Base-by-base conservation (phyloP, 768 basidiomycete species). In the Amanita muscaria region DNA sequence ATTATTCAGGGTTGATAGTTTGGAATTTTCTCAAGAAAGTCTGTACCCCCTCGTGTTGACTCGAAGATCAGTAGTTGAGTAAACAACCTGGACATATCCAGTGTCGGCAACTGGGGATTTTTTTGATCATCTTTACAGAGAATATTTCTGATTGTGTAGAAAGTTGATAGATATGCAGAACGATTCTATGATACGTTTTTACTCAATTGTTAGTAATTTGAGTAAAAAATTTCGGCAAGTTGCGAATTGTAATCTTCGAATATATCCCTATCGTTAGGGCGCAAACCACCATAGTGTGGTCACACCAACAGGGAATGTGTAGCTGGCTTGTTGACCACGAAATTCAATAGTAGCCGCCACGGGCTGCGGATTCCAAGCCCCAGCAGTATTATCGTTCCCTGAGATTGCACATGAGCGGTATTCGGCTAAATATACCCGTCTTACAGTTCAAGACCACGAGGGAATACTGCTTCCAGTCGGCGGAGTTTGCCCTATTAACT, bases 231-330 rank as follows among this genome's bases (percentile, higher is more conserved):
- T 29, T 6, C 12, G 27, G 27, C 27, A 29, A 29, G 7, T 29
- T 6, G 7, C 12, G 27, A 6, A 12, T 6, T 29, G 27, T 12
- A 29, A 29, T 29, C 27, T 29, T 12, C 27, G 27, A 6, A 29
- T 12, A 12, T 29, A 29, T 12, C n/a, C 8, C 1, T 21, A 1
- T 15, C 33, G 12, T 36, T 15, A 38, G 23, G 39, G 39, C 27
- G 46, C 71, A 48, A 64, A 73, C 72, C 71, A 74, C 72, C 71
- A 74, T 7, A 76, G 54, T 5, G 74, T 76, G 0, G 73, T 73
- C 3, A 87, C 77, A 21, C 85, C 85, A 11, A 86, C 82, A 2
- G 84, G 83, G 66, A 88, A 88, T 2, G 80, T 83, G 57, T 83
- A 83, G 1, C 66, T 73, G 3, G 83, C 85, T 67, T 80, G 79